Evolutionary conservation across 768 basidiomycete genomes (phyloP).

Genomic region (Calocybe indica): DNA sequence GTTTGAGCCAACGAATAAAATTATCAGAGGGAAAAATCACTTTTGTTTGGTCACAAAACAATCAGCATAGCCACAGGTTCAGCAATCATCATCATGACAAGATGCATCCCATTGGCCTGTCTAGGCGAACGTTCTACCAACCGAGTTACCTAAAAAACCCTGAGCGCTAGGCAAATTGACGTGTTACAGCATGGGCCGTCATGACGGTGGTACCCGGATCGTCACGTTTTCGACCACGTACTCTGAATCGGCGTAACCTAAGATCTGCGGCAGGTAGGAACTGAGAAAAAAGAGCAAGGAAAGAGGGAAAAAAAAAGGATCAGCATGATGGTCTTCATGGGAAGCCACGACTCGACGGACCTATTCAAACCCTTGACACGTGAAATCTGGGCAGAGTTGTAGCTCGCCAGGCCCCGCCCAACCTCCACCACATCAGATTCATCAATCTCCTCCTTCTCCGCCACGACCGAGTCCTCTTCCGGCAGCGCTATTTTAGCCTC

Average conservation of each 20-base stretch:
- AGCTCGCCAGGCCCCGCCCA: constrained; percentile 91
- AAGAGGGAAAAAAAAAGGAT: constrained; percentile 1
- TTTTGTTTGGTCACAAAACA: constrained; percentile 34
- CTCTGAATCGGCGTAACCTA: constrained; percentile 95
- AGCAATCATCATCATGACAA: constrained; percentile 5
- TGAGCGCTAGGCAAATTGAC: constrained; percentile 1
- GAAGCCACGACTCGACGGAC: constrained; percentile 34
- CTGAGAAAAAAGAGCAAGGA: constrained; percentile 34
- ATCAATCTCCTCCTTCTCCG: constrained; percentile 28
- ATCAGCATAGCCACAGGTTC: constrained; percentile 38
- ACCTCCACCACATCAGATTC: constrained; percentile 78
- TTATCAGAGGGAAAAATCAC: constrained; percentile 22
- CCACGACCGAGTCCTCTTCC: constrained; percentile 23
- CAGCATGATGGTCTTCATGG: background rate
- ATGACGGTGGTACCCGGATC: constrained; percentile 52
- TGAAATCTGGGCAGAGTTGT: constrained; percentile 88
- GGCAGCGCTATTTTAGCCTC: constrained; percentile 18
- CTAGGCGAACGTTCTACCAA: constrained; percentile 12
- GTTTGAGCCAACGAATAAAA: constrained; percentile 14
- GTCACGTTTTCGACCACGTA: constrained; percentile 96
- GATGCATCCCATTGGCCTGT: constrained; percentile 12
- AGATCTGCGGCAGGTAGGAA: constrained; percentile 66
- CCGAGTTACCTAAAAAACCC: background rate
- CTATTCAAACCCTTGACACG: constrained; percentile 88
- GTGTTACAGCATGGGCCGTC: constrained; percentile 2